Percentiles rank a stretch among this genome's conserved stretches.
Evolutionary conservation across 108 stramenopile species (phyloP).

Genomic region (Cyclotella baltica): DNA sequence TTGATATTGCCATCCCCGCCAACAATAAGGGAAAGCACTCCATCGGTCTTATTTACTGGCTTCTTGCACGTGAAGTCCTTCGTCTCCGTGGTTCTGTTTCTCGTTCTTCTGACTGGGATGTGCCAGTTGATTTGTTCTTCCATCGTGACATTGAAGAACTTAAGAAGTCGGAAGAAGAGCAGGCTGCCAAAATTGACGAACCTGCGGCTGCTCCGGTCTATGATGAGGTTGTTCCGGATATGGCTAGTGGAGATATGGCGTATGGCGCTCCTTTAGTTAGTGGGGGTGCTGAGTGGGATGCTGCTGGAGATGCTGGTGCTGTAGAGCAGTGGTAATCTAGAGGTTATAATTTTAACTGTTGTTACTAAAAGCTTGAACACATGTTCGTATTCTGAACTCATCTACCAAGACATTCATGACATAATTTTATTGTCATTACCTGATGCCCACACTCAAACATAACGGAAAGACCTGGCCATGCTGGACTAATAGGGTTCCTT

Average conservation of each 20-base stretch:
- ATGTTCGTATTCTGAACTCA: too few relatives aligned
- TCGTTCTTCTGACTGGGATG: constrained; percentile 93
- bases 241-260: constrained; percentile 30
- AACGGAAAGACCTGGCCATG: too few relatives aligned
- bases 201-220: constrained; percentile 63
- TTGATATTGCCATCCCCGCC: constrained; percentile 99
- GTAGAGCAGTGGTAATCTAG: constrained; percentile 46
- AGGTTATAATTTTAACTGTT: too few relatives aligned
- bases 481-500: too few relatives aligned
- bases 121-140: constrained; percentile 99
- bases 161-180: constrained; percentile 97
- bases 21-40: constrained; percentile 99
- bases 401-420: too few relatives aligned
- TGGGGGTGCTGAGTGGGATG: constrained; percentile 49
- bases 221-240: constrained; percentile 62
- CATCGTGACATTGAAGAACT: constrained; percentile 99
- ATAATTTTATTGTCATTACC: too few relatives aligned
- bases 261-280: constrained; percentile 36
- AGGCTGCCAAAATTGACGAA: constrained; percentile 90
- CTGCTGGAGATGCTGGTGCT: constrained; percentile 57
- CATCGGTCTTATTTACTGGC: constrained; percentile 99
- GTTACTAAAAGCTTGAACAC: too few relatives aligned
- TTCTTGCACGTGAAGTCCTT: constrained; percentile 98
- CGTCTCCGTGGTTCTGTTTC: constrained; percentile 96
- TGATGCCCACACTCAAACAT: too few relatives aligned